These are phyloP conservation scores for Lentinula aciculospora DNA, from an alignment of 768 basidiomycete genomes.

Conservation along the genomic window DNA sequence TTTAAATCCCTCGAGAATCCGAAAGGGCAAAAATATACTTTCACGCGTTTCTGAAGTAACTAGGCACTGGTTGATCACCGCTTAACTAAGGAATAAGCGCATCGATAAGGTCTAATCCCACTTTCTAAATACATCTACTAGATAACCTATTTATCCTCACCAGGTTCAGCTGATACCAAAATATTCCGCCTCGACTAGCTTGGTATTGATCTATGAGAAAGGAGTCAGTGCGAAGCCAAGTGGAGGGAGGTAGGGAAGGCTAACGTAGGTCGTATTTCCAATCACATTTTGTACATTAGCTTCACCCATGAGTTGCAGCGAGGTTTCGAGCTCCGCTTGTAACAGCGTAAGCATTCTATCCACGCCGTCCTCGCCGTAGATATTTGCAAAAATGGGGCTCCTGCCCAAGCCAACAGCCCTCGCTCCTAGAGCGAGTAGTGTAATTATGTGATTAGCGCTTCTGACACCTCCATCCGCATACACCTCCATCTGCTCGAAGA, in stretches of 20 bases:
- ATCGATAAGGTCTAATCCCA: too few relatives aligned
- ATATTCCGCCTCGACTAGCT: slow-evolving; percentile 3
- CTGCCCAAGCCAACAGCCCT: slow-evolving; percentile 34
- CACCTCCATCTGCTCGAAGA: slow-evolving; percentile 33
- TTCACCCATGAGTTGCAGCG: slow-evolving; percentile 20
- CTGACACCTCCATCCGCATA: slow-evolving; percentile 42
- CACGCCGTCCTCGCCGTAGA: slow-evolving; percentile 29
- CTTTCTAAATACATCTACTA: too few relatives aligned
- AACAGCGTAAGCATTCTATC: slow-evolving; percentile 14
- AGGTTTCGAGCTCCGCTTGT: slow-evolving; percentile 16
- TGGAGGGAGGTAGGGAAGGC: not conserved
- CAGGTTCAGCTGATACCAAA: not conserved
- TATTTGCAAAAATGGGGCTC: slow-evolving; percentile 31
- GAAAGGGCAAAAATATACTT: too few relatives aligned
- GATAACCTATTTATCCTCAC: too few relatives aligned
- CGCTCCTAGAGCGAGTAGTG: slow-evolving; percentile 35
- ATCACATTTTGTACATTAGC: slow-evolving; percentile 11
- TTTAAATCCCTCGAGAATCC: too few relatives aligned
- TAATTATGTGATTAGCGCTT: slow-evolving; percentile 38
- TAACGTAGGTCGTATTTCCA: slow-evolving; percentile 15
- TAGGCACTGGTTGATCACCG: too few relatives aligned
- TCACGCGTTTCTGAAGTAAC: too few relatives aligned
- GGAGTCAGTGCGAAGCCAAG: not conserved
- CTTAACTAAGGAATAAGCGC: too few relatives aligned
- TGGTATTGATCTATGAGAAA: slow-evolving; percentile 3